These are phyloP conservation scores for Durotheca rogersii DNA, from an alignment of 495 filamentous ascomycete genomes.

Conservation along the genomic window DNA sequence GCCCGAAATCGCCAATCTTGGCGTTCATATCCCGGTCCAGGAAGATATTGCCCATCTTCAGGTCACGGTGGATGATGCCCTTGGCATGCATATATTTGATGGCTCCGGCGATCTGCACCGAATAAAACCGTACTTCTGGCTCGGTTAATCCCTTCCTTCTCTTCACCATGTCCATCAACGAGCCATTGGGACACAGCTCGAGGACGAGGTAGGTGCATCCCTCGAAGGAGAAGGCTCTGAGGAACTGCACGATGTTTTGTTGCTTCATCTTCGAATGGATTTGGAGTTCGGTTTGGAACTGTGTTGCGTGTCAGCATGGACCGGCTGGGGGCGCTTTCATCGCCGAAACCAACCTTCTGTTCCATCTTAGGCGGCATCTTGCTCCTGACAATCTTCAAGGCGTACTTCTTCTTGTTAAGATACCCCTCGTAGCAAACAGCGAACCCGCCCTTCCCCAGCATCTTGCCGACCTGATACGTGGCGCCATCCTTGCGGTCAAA, in stretches of 20 bases:
- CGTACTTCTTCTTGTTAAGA: conserved; percentile 66
- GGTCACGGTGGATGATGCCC: conserved; percentile 91
- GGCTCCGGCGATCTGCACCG: conserved; percentile 90
- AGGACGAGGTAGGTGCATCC: conserved; percentile 90
- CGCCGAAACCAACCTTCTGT: conserved; percentile 70
- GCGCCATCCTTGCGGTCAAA: conserved; percentile 64
- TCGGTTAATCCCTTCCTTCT: conserved; percentile 81
- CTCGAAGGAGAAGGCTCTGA: conserved; percentile 88
- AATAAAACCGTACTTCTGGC: conserved; percentile 86
- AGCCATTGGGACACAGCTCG: conserved; percentile 92
- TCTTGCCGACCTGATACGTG: conserved; percentile 76
- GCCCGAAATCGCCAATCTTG: conserved; percentile 95
- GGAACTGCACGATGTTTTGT: conserved; percentile 89
- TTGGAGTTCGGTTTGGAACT: conserved; percentile 97
- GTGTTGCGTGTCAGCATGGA: conserved; percentile 37
- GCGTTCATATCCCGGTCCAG: conserved; percentile 95
- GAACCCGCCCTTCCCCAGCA: conserved; percentile 92
- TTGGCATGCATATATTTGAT: conserved; percentile 96
- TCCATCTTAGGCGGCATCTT: conserved; percentile 80
- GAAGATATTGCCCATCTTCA: conserved; percentile 98
- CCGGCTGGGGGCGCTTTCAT: background rate
- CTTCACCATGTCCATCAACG: conserved; percentile 97
- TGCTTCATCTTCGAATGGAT: conserved; percentile 98
- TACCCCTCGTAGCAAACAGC: conserved; percentile 85
- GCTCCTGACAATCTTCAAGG: conserved; percentile 88